Percentiles rank a stretch among this genome's conserved stretches.
These are phyloP conservation scores for Avicennia marina DNA, from an alignment of 257 asterid genomes.

Conservation along the genomic window DNA sequence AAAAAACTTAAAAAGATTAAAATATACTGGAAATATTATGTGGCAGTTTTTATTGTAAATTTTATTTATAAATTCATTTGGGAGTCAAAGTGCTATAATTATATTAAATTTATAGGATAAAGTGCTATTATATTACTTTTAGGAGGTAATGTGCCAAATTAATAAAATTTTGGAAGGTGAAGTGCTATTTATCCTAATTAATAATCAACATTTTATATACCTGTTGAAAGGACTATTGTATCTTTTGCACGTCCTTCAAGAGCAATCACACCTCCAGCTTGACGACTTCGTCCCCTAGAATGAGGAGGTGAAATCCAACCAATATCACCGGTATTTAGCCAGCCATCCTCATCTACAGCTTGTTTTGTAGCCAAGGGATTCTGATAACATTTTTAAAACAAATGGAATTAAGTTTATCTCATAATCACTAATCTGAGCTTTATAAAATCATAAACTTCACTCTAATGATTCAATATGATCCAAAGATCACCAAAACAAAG, in stretches of 20 bases:
- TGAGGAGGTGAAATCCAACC: constrained; percentile 88
- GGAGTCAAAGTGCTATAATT: no score
- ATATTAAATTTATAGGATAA: no score
- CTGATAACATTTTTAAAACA: constrained; percentile 30
- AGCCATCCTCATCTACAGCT: constrained; percentile 75
- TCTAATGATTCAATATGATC: no score
- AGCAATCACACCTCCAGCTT: constrained; percentile 70
- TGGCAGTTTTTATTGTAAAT: no score
- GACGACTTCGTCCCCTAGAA: constrained; percentile 76
- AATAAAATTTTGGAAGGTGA: no score
- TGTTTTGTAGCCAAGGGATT: constrained; percentile 61
- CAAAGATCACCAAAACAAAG: background rate
- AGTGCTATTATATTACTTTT: no score
- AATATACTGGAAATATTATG: no score
- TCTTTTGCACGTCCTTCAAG: constrained; percentile 98
- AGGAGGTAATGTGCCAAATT: no score
- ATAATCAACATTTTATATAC: constrained; percentile 27
- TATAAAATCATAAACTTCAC: no score
- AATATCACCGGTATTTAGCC: constrained; percentile 89
- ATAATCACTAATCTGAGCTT: background rate
- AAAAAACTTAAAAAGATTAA: no score
- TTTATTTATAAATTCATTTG: no score
- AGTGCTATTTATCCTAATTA: no score
- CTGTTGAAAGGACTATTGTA: constrained; percentile 91
- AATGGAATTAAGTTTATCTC: background rate